These are phyloP conservation scores for Xylariaceae sp. DNA, from an alignment of 2,329 filamentous ascomycete genomes.

Conservation along the genomic window DNA sequence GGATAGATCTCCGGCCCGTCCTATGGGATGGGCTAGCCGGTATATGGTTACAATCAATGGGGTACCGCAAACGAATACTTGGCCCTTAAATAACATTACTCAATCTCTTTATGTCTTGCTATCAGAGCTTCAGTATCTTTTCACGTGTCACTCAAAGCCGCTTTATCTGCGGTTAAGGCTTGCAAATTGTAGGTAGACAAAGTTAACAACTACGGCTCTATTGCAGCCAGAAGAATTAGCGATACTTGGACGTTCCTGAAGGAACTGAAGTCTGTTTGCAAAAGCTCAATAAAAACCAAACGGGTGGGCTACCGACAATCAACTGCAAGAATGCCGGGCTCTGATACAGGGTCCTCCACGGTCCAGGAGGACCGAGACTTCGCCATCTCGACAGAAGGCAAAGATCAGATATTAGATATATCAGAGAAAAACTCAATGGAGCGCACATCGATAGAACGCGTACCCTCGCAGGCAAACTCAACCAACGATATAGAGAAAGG, in stretches of 20 bases:
- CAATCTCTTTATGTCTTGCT: not conserved
- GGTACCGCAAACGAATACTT: no score
- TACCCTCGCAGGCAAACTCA: conserved; percentile 33
- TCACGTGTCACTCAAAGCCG: not conserved
- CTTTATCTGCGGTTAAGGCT: not conserved
- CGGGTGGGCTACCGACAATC: not conserved
- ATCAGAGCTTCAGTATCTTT: not conserved
- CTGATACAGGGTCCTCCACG: conserved; percentile 33
- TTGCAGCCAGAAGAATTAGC: no score
- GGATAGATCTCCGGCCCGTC: no score
- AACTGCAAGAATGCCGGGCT: conserved; percentile 25
- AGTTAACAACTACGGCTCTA: no score
- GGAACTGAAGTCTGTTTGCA: no score
- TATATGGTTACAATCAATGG: no score
- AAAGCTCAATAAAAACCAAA: not conserved
- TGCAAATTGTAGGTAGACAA: no score
- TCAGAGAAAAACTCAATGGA: conserved; percentile 28
- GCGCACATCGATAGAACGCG: conserved; percentile 38
- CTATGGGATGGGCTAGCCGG: no score
- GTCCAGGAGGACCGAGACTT: conserved; percentile 24
- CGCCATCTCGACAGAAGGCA: conserved; percentile 25
- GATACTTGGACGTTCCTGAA: no score
- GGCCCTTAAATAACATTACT: not conserved
- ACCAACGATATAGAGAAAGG: conserved; percentile 42
- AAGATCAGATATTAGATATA: conserved; percentile 20